Conservation (phyloP, 163 green algal species). For the Smithsoniella earleae region DNA sequence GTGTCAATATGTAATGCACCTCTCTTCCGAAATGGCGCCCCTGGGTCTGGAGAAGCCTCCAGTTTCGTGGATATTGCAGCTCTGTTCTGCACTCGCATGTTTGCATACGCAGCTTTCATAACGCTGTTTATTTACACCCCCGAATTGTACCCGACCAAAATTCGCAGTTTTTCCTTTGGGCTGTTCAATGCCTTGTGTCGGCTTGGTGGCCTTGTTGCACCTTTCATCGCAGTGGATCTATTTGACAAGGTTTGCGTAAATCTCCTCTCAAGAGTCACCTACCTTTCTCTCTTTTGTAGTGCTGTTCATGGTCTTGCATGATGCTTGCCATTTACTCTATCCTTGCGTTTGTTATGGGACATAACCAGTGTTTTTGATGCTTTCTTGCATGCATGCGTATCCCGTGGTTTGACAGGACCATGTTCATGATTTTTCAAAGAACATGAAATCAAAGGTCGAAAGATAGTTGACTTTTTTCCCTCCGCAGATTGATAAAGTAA, state of each 20-base stretch:
- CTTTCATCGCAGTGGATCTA: slow-evolving; percentile 22
- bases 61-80: background rate
- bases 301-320: background rate
- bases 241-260: slow-evolving; percentile 7
- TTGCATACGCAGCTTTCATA: slow-evolving; percentile 22
- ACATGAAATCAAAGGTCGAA: too few species aligned
- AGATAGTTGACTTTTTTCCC: too few species aligned
- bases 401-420: too few species aligned
- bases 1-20: background rate
- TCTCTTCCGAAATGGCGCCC: background rate
- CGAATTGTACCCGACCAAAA: slow-evolving; percentile 23
- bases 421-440: too few species aligned
- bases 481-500: background rate
- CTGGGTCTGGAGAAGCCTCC: background rate
- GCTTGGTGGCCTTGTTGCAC: slow-evolving; percentile 7
- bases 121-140: slow-evolving; percentile 26
- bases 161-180: slow-evolving; percentile 24
- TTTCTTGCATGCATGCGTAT: background rate
- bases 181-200: slow-evolving; percentile 12
- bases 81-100: slow-evolving; percentile 27
- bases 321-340: background rate
- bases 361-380: background rate
- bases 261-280: background rate
- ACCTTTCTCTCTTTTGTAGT: background rate
- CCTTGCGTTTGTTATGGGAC: too few species aligned